These are phyloP conservation scores for Murraya paniculata DNA, from an alignment of 345 rosid genomes.

Conservation along the genomic window DNA sequence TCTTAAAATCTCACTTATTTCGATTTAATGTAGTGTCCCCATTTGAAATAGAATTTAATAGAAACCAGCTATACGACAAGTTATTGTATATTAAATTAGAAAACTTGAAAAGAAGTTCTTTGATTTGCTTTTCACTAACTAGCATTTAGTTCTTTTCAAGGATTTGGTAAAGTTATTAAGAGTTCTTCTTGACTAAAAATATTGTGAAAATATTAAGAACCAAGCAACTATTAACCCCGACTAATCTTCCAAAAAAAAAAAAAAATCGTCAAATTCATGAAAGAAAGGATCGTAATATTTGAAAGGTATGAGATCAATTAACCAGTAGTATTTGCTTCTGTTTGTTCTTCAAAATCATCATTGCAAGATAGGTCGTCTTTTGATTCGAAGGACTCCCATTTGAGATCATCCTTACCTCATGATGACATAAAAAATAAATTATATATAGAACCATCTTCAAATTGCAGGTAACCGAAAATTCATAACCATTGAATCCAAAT, in stretches of 20 bases:
- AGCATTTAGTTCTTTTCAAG: background rate
- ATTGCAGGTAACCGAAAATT: background rate
- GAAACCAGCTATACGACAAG: background rate
- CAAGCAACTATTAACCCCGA: background rate
- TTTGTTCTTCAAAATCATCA: background rate
- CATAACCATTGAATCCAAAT: background rate
- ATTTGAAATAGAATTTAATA: background rate
- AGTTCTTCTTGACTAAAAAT: background rate
- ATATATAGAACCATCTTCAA: background rate
- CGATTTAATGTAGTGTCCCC: background rate
- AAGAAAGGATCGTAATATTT: background rate
- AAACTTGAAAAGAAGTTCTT: background rate
- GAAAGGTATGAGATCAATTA: background rate
- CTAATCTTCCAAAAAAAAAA: background rate
- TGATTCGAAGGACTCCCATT: background rate
- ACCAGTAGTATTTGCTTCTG: background rate
- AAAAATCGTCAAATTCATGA: background rate
- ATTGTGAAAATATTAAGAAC: background rate
- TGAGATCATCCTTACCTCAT: constrained; percentile 12
- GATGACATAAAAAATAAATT: background rate
- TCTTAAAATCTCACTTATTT: background rate
- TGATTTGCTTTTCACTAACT: background rate
- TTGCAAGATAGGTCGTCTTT: constrained; percentile 6
- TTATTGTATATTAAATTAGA: background rate
- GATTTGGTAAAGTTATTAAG: background rate